Evolutionary conservation across 2,329 filamentous ascomycete species (phyloP).

Genomic region (Aspergillus melleus): DNA sequence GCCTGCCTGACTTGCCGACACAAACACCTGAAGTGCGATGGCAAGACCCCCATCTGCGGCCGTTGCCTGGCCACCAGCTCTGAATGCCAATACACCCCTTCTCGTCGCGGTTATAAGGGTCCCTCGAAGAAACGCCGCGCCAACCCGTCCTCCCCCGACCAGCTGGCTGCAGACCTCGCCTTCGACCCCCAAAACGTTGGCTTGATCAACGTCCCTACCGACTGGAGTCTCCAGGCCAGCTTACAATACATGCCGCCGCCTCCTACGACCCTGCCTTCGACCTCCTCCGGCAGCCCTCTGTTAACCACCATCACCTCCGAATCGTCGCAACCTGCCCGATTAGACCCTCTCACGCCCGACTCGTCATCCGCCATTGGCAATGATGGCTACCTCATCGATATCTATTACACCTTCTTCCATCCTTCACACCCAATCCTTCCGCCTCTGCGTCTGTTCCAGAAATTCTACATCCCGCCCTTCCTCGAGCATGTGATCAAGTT

Average conservation of each 20-base stretch:
- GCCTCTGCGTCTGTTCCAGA: slow-evolving; percentile 45
- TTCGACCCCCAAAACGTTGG: slow-evolving; percentile 19
- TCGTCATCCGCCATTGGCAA: slow-evolving; percentile 32
- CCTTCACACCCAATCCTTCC: slow-evolving; percentile 58
- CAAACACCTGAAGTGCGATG: slow-evolving; percentile 76
- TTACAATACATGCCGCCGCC: slow-evolving; percentile 24
- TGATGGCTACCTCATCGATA: slow-evolving; percentile 48
- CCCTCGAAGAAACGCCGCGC: slow-evolving; percentile 53
- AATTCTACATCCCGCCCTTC: slow-evolving; percentile 42
- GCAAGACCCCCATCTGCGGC: slow-evolving; percentile 63
- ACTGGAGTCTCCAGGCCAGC: slow-evolving; percentile 39
- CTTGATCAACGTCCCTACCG: slow-evolving; percentile 40
- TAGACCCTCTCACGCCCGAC: slow-evolving; percentile 37
- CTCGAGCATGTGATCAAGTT: slow-evolving; percentile 58
- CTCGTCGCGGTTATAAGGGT: slow-evolving; percentile 73
- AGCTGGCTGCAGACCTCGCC: slow-evolving; percentile 51
- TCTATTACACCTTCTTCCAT: slow-evolving; percentile 59
- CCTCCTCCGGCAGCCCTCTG: slow-evolving; percentile 26
- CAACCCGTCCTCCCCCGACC: slow-evolving; percentile 37
- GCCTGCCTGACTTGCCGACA: slow-evolving; percentile 52
- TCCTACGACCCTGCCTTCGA: slow-evolving; percentile 24
- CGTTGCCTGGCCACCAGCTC: slow-evolving; percentile 61
- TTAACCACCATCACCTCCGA: slow-evolving; percentile 22
- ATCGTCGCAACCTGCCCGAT: slow-evolving; percentile 18
- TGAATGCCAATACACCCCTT: slow-evolving; percentile 71